Conservation (phyloP, 2,329 filamentous ascomycete species). For the Zymoseptoria tritici region DNA sequence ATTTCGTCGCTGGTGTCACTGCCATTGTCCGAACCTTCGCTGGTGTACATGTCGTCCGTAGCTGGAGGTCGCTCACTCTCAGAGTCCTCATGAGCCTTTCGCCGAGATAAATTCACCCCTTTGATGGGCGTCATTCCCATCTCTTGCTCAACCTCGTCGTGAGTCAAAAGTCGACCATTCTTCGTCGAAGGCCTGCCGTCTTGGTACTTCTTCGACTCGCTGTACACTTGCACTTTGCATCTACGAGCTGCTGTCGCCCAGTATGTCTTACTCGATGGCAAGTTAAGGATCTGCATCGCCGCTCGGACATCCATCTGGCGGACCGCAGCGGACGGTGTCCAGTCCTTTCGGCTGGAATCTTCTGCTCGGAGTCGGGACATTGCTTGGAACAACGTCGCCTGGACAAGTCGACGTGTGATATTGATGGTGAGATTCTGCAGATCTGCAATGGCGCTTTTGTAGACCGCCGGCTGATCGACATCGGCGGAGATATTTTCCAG, state of each 20-base stretch:
- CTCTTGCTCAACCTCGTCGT: constrained; percentile 38
- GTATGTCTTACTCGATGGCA: constrained; percentile 43
- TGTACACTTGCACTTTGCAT: constrained; percentile 45
- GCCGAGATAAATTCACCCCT: neutral
- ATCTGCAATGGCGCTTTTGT: constrained; percentile 67
- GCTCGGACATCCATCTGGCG: constrained; percentile 44
- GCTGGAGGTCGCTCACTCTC: constrained; percentile 1
- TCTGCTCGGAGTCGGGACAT: constrained; percentile 57
- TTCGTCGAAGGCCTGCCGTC: constrained; percentile 23
- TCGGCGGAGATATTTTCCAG: constrained; percentile 39
- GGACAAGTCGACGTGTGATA: constrained; percentile 62
- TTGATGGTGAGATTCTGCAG: constrained; percentile 62
- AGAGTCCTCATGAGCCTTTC: neutral
- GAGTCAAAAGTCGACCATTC: constrained; percentile 22
- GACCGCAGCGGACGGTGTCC: constrained; percentile 18
- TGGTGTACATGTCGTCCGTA: neutral
- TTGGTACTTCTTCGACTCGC: constrained; percentile 22
- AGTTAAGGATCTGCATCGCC: constrained; percentile 47
- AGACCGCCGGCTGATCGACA: constrained; percentile 57
- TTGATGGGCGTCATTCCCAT: constrained; percentile 20
- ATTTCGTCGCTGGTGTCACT: neutral
- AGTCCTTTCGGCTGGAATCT: constrained; percentile 19
- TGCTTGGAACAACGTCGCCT: constrained; percentile 62
- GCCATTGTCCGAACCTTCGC: neutral
- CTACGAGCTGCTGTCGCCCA: constrained; percentile 48